Base-by-base conservation (phyloP, 2,329 filamentous ascomycete species). In the Drechslera avenae region DNA sequence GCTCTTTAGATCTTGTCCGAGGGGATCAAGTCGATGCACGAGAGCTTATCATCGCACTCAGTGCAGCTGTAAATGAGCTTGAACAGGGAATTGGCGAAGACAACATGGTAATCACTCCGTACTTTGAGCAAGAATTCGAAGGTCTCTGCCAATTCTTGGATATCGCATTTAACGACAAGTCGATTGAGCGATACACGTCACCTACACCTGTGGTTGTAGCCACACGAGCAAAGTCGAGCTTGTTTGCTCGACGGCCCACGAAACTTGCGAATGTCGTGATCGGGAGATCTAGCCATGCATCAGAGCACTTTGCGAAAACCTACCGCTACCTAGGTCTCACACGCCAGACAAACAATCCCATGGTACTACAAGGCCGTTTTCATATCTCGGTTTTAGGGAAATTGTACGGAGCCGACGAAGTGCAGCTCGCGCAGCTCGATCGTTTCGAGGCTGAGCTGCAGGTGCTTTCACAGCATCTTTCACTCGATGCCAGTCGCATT, bases 371-470 rank as follows among this genome's bases (percentile, higher is more conserved):
- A 33, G 60, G 58, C 13, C 56, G 57, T n/a, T 69, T 72, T 35
- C 69, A 73, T 37, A 59, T 57, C 8, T 56, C 66, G 2, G 48
- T 69, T 37, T 51, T 73, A n/a, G 50, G 55, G 2, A 67, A 68
- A 31, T 44, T 73, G n/a, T 53, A 53, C 21, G 42, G 48, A 19
- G 62, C 68, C 1, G 63, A 72, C 35, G 66, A 75, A 40, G 75
- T 78, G 3, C 65, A 68, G 18, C 61, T 80, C 7, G 58, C 61
- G 21, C 67, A 73, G 47, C 63, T 80, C 18, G 68, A 73, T 37
- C 68, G 76, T 12, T 73, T 80, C 33, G 68, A 75, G 40, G 56
- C 62, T 1, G 78, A 80, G 52, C 53, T 75, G 10, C 59, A 72
- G 4, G 62, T 72, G 1, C 59, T 79, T 10, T 69, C 73, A 0